phyloP scores from a whole-genome alignment of 2,329 filamentous ascomycete genomes.

The Cladosporium phlei region DNA sequence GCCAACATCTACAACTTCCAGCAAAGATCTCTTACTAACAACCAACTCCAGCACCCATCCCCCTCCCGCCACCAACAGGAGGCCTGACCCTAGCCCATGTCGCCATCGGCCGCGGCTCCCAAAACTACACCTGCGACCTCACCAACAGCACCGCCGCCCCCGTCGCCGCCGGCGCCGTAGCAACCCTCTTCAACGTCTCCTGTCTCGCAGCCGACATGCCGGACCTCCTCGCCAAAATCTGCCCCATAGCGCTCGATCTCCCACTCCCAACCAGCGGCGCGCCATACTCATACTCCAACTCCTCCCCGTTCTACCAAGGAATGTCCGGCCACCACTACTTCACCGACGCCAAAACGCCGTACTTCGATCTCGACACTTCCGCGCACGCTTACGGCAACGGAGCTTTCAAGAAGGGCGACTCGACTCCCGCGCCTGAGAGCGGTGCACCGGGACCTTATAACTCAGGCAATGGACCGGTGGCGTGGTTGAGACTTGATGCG shows the following conservation, averaged over 20 bases:
- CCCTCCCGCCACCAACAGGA: constrained; percentile 56
- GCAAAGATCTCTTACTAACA: constrained; percentile 56
- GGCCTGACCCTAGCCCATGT: constrained; percentile 69
- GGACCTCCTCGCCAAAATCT: constrained; percentile 59
- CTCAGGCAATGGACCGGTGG: constrained; percentile 62
- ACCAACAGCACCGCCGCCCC: constrained; percentile 57
- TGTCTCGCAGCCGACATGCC: constrained; percentile 70
- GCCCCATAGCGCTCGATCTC: constrained; percentile 64
- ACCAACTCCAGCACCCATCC: constrained; percentile 27
- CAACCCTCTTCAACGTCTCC: constrained; percentile 81
- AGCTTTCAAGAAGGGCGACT: constrained; percentile 59
- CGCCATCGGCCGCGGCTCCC: constrained; percentile 78
- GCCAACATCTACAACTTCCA: constrained; percentile 64
- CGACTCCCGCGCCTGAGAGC: constrained; percentile 57
- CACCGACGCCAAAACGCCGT: constrained; percentile 62
- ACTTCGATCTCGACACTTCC: constrained; percentile 69
- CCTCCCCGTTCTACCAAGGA: constrained; percentile 53
- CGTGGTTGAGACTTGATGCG: constrained; percentile 69
- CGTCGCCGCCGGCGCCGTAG: constrained; percentile 65
- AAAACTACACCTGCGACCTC: constrained; percentile 83
- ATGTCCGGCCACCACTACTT: constrained; percentile 82
- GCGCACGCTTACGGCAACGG: constrained; percentile 52
- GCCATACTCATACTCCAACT: constrained; percentile 34
- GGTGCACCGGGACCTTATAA: constrained; percentile 55
- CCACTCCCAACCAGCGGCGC: constrained; percentile 43